Conservation (phyloP, 495 filamentous ascomycete genomes). For the Lichenothelia convexa region DNA sequence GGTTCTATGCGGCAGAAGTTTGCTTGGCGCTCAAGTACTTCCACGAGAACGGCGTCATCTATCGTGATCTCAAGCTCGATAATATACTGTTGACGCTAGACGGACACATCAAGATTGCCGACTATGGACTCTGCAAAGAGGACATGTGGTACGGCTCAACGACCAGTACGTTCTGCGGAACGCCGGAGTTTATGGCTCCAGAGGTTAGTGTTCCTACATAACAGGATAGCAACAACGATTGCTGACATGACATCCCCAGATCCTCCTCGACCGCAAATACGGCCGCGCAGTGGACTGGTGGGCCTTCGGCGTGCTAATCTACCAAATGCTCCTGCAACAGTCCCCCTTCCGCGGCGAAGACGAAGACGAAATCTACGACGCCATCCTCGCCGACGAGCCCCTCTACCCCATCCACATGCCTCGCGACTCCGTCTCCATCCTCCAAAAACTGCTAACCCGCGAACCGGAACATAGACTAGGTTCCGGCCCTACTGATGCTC, state of each 20-base stretch:
- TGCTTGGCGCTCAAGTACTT: conserved; percentile 97
- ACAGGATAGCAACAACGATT: not conserved
- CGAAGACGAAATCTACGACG: conserved; percentile 99
- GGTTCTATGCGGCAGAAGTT: conserved; percentile 95
- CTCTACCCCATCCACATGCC: conserved; percentile 99
- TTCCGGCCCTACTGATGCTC: conserved; percentile 88
- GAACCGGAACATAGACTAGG: conserved; percentile 87
- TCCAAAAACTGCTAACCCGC: conserved; percentile 91
- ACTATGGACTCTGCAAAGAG: conserved; percentile 98
- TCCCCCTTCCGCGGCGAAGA: conserved; percentile 98
- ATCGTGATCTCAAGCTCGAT: conserved; percentile 97
- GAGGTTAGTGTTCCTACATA: conserved; percentile 43
- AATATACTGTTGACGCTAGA: conserved; percentile 94
- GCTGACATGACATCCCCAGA: conserved; percentile 34
- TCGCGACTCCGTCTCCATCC: conserved; percentile 87
- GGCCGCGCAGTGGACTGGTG: conserved; percentile 99
- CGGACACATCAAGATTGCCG: conserved; percentile 95
- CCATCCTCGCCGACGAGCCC: conserved; percentile 93
- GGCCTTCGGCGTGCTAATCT: conserved; percentile 99
- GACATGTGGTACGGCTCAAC: conserved; percentile 98
- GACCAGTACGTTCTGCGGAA: conserved; percentile 97
- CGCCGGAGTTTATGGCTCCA: conserved; percentile 97
- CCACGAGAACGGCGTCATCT: conserved; percentile 98
- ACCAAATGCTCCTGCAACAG: conserved; percentile 98
- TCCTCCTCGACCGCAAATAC: conserved; percentile 96